Evolutionary conservation across 2,329 filamentous ascomycete genomes (phyloP).

Genomic region (Penicillium sumatraense): DNA sequence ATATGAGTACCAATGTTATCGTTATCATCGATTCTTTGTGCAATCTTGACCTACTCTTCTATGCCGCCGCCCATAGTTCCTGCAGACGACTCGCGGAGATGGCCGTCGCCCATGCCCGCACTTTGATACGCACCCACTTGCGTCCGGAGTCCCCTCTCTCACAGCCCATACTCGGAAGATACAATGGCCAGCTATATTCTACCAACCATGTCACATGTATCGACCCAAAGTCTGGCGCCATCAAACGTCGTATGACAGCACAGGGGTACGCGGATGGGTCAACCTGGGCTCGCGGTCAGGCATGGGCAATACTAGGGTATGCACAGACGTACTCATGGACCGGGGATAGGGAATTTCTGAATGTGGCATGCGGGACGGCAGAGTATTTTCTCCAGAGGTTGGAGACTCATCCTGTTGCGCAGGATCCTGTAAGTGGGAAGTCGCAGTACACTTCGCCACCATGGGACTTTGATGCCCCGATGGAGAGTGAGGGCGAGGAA

Average conservation of each 20-base stretch:
- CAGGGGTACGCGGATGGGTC: conserved; percentile 28
- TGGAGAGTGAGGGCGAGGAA: conserved; percentile 15
- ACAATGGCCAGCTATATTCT: conserved; percentile 14
- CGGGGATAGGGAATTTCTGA: conserved; percentile 31
- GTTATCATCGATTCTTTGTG: conserved; percentile 52
- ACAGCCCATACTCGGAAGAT: neutral
- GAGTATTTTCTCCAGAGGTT: conserved; percentile 44
- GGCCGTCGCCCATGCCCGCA: conserved; percentile 45
- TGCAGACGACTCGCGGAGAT: conserved; percentile 34
- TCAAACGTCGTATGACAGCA: conserved; percentile 24
- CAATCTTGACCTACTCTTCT: conserved; percentile 47
- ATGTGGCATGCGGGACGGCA: conserved; percentile 38
- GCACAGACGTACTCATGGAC: conserved; percentile 49
- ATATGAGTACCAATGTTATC: conserved; percentile 42
- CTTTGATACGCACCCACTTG: conserved; percentile 41
- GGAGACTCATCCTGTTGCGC: conserved; percentile 28
- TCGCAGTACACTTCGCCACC: conserved; percentile 39
- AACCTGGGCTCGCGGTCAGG: conserved; percentile 30
- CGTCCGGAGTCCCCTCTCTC: conserved; percentile 17
- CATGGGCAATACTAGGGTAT: conserved; percentile 34
- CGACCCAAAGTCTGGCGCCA: conserved; percentile 14
- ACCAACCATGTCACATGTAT: conserved; percentile 30
- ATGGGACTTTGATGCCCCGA: conserved; percentile 2
- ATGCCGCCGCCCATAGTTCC: conserved; percentile 35
- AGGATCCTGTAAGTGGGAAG: conserved; percentile 42